Base-by-base conservation (phyloP, 1,284 basidiomycete species). In the Trametes versicolor region DNA sequence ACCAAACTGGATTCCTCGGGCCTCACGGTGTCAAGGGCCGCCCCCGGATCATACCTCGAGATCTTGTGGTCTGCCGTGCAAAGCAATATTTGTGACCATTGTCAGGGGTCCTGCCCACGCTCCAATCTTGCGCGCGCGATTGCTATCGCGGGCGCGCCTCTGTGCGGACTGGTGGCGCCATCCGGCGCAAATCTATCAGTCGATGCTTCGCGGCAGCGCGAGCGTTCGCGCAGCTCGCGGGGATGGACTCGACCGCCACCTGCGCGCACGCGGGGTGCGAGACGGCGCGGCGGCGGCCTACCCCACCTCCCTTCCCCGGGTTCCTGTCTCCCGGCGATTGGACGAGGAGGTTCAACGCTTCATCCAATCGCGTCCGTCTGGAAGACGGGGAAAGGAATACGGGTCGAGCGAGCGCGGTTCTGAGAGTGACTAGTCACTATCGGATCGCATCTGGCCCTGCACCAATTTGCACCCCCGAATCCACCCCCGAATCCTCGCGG, bases 361-460 rank as follows among this genome's bases (percentile, higher is more conserved):
- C 55, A 58, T 45, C 57, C 67, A 55, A 56, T 54, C 51, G 56
- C 55, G 65, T 41, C 45, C 47, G 54, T 29, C 29, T 56, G 58
- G 54, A 57, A 47, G 39, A 13, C 39, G 58, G 48, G 36, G 55
- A 57, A 37, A 36, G 55, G n/a, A 59, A 43, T 43, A 17, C 15
- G 15, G 15, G 41, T 13, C 15, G 41, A 45, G 43, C 27, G 61
- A 37, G 58, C 41, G 52, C 45, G 60, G 62, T 65, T 65, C 64
- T 56, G 39, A 60, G 64, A 65, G 65, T 43, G 41, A 65, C 68
- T 67, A 69, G 65, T 43, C 47, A 65, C 68, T 67, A 69, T 69
- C 68, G 65, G 68, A 69, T 69, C 47, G 63, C 68, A 69, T 69
- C 65, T 69, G 60, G 65, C 61, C 65, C 58, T 60, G 65, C 29